These are phyloP conservation scores for Phycomyces nitens DNA, from an alignment of 192 early-diverging fungal species.

Conservation along the genomic window DNA sequence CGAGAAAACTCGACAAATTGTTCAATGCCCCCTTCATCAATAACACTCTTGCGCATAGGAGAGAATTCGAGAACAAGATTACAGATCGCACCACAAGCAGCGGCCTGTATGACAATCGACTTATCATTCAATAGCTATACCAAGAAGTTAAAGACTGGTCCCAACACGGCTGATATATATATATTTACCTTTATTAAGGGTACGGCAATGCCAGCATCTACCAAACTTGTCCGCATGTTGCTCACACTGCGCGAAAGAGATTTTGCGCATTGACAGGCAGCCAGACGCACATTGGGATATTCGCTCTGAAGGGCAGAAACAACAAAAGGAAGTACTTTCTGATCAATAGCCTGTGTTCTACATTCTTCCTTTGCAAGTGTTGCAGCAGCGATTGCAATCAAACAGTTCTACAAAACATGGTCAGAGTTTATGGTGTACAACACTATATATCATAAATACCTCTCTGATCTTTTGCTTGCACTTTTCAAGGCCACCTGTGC, in stretches of 20 bases:
- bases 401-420: slow-evolving; percentile 47
- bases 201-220: slow-evolving; percentile 69
- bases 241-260: slow-evolving; percentile 75
- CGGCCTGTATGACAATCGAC: slow-evolving; percentile 56
- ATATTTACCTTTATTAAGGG: slow-evolving; percentile 61
- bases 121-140: slow-evolving; percentile 56
- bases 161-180: background rate
- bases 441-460: slow-evolving; percentile 34
- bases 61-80: slow-evolving; percentile 85
- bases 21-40: slow-evolving; percentile 71
- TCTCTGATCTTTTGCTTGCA: slow-evolving; percentile 62
- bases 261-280: slow-evolving; percentile 77
- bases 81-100: slow-evolving; percentile 75
- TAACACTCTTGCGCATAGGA: slow-evolving; percentile 69
- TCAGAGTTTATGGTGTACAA: background rate
- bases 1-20: slow-evolving; percentile 61
- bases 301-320: slow-evolving; percentile 60
- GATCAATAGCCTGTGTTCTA: slow-evolving; percentile 71
- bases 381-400: slow-evolving; percentile 69
- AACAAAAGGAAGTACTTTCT: slow-evolving; percentile 70
- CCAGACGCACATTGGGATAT: slow-evolving; percentile 55
- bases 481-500: slow-evolving; percentile 27
- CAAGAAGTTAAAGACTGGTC: background rate
- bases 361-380: slow-evolving; percentile 69
- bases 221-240: slow-evolving; percentile 69